phyloP scores from a whole-genome alignment of 805 yeast genomes.

The Torulaspora delbrueckii region DNA sequence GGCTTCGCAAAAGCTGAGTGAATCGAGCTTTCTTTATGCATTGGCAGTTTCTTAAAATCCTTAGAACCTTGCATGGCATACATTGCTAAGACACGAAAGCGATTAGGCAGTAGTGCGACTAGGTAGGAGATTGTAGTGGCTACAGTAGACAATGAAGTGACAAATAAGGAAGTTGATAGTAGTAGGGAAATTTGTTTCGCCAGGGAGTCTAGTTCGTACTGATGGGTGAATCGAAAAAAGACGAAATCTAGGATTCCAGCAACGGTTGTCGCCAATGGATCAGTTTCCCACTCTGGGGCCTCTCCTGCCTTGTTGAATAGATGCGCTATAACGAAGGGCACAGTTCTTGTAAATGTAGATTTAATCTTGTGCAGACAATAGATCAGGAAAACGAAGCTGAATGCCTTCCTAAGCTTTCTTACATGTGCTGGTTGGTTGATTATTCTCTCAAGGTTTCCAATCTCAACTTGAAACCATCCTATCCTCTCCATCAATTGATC shows the following conservation, averaged over 20 bases:
- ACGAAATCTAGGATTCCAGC: slow-evolving; percentile 34
- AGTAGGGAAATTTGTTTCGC: slow-evolving; percentile 42
- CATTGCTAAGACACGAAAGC: slow-evolving; percentile 31
- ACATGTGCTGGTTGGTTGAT: slow-evolving; percentile 16
- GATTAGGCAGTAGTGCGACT: slow-evolving; percentile 36
- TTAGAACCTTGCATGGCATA: slow-evolving; percentile 25
- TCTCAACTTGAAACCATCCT: slow-evolving; percentile 27
- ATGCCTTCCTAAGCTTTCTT: slow-evolving; percentile 16
- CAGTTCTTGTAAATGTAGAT: slow-evolving; percentile 29
- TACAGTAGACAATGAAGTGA: slow-evolving; percentile 63
- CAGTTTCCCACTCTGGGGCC: slow-evolving; percentile 24
- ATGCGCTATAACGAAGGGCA: slow-evolving; percentile 26
- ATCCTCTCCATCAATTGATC: slow-evolving; percentile 25
- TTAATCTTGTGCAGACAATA: slow-evolving; percentile 38
- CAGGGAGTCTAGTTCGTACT: slow-evolving; percentile 37
- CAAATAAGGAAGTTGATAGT: slow-evolving; percentile 54
- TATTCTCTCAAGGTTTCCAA: slow-evolving; percentile 19
- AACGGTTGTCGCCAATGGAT: slow-evolving; percentile 39
- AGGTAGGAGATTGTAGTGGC: slow-evolving; percentile 55
- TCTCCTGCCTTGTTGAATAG: slow-evolving; percentile 19
- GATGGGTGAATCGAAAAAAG: slow-evolving; percentile 30
- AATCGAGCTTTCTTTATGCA: slow-evolving; percentile 8
- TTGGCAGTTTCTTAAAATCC: slow-evolving; percentile 18
- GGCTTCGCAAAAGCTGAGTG: background rate
- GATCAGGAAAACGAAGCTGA: slow-evolving; percentile 28